Conservation (phyloP, 345 rosid genomes). For the Cardamine occulta region DNA sequence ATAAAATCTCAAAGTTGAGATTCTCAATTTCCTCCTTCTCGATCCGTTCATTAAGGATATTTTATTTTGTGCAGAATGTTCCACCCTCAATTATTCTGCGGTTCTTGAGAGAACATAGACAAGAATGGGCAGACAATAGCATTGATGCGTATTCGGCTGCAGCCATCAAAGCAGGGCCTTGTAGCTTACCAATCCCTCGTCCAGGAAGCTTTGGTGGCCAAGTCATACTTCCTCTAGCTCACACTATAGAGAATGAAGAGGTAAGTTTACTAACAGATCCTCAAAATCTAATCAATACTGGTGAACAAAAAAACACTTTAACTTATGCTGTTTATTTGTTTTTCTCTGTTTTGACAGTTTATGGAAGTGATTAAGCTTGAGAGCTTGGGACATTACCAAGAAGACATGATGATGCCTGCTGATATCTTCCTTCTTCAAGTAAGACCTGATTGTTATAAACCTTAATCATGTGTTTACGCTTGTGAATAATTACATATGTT, state of each 20-base stretch:
- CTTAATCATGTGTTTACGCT: not conserved
- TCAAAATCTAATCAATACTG: conserved; percentile 7
- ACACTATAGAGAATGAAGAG: conserved; percentile 96
- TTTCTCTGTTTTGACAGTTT: conserved; percentile 51
- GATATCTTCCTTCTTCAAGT: conserved; percentile 98
- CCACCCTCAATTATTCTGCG: conserved; percentile 91
- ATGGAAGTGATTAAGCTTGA: conserved; percentile 96
- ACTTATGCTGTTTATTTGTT: not conserved
- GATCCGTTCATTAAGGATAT: not conserved
- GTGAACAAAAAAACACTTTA: not conserved
- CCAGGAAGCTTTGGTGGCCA: conserved; percentile 92
- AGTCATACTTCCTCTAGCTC: conserved; percentile 95
- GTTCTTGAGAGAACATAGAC: conserved; percentile 93
- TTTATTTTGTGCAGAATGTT: conserved; percentile 65
- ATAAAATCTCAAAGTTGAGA: not conserved
- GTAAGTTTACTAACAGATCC: conserved; percentile 40
- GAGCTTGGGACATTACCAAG: conserved; percentile 78
- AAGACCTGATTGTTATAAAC: conserved; percentile 35
- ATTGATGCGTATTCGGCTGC: conserved; percentile 94
- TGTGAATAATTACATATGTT: not conserved
- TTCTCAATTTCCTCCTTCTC: not conserved
- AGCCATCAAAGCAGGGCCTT: conserved; percentile 88
- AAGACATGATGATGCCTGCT: conserved; percentile 81
- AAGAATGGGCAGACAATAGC: conserved; percentile 97
- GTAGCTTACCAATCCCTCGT: conserved; percentile 73